Conservation (phyloP, 768 basidiomycete genomes). For the Phaffia tasmanica region DNA sequence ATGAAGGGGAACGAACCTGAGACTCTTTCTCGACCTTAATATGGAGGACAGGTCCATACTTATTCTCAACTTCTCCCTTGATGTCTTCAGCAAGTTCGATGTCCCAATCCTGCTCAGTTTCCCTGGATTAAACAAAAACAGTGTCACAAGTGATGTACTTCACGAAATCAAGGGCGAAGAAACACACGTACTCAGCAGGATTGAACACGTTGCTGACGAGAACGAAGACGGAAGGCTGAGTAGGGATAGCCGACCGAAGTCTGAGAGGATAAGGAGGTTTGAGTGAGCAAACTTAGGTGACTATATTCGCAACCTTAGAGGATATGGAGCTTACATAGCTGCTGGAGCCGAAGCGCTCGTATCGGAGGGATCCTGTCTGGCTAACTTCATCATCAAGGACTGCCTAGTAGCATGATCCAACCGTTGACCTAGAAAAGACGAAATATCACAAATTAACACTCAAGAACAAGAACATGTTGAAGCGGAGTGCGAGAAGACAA, state of each 20-base stretch:
- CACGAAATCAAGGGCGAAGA: not conserved
- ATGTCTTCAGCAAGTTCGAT: conserved; percentile 92
- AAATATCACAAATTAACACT: not conserved
- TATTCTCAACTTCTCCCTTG: conserved; percentile 79
- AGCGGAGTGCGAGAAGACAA: not conserved
- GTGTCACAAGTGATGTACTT: not conserved
- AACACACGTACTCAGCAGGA: conserved; percentile 70
- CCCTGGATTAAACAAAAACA: conserved; percentile 45
- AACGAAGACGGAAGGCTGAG: conserved; percentile 68
- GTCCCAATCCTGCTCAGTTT: conserved; percentile 94
- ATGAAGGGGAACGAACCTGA: conserved; percentile 48
- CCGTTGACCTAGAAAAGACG: conserved; percentile 8
- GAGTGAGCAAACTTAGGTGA: not conserved
- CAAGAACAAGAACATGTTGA: not conserved
- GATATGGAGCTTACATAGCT: conserved; percentile 19
- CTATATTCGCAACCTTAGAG: conserved; percentile 19
- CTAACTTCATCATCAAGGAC: conserved; percentile 99
- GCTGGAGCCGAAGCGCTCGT: conserved; percentile 6
- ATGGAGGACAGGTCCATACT: conserved; percentile 74
- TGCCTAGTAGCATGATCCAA: conserved; percentile 63
- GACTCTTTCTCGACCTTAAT: conserved; percentile 93
- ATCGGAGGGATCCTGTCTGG: conserved; percentile 52
- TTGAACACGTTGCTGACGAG: conserved; percentile 92
- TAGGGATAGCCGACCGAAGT: conserved; percentile 62
- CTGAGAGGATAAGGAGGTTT: conserved; percentile 38